A percentile compares a stretch with the other conserved stretches of the same genome.
phyloP scores from a whole-genome alignment of 2,329 filamentous ascomycete species.

The Hypoxylon sp. region DNA sequence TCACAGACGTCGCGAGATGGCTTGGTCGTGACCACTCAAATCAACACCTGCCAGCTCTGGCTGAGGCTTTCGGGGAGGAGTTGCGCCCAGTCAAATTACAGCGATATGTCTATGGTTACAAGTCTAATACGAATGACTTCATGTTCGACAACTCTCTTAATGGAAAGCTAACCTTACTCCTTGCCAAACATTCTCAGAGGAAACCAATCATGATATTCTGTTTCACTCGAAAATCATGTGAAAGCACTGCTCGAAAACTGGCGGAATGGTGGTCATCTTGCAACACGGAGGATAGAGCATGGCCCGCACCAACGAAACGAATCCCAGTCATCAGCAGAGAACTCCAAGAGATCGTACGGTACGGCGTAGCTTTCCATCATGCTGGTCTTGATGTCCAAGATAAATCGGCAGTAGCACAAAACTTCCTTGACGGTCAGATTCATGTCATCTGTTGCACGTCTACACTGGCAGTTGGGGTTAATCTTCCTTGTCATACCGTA shows the following conservation, averaged over 20 bases:
- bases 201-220: conserved; percentile 91
- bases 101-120: conserved; percentile 83
- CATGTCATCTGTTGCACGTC: conserved; percentile 89
- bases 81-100: conserved; percentile 83
- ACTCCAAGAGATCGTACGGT: conserved; percentile 65
- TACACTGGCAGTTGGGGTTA: conserved; percentile 86
- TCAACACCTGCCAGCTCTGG: conserved; percentile 73
- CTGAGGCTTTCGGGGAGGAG: conserved; percentile 82
- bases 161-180: conserved; percentile 74
- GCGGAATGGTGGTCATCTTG: conserved; percentile 75
- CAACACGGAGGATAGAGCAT: conserved; percentile 68
- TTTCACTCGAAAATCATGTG: conserved; percentile 79
- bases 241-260: conserved; percentile 76
- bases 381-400: conserved; percentile 79
- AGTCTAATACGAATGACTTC: conserved; percentile 77
- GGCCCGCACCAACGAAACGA: conserved; percentile 70
- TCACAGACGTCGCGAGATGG: conserved; percentile 84
- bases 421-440: conserved; percentile 79
- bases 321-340: conserved; percentile 71
- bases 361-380: conserved; percentile 86
- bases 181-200: conserved; percentile 74
- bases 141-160: conserved; percentile 80
- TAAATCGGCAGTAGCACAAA: conserved; percentile 75
- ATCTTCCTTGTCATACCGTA: conserved; percentile 86
- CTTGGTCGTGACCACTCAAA: conserved; percentile 76